These are phyloP conservation scores for Auricularia auricula-judae DNA, from an alignment of 768 basidiomycete genomes.

Conservation along the genomic window DNA sequence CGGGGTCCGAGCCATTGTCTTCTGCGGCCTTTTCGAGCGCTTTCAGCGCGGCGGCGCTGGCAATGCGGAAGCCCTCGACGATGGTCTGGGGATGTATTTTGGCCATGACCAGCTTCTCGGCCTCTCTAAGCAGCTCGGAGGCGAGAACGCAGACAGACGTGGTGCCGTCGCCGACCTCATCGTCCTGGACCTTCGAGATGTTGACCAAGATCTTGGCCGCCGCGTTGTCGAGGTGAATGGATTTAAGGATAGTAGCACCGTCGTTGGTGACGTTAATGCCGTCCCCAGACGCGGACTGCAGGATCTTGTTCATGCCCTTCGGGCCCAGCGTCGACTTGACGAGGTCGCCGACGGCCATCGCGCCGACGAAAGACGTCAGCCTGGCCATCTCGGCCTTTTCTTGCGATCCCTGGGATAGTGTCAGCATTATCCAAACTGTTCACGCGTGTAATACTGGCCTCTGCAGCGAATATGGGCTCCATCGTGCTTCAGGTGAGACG, in stretches of 20 bases:
- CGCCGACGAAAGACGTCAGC: constrained; percentile 95
- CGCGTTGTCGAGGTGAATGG: constrained; percentile 95
- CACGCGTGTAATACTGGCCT: not conserved
- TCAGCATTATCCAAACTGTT: no score
- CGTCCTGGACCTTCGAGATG: constrained; percentile 99
- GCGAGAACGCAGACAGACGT: constrained; percentile 88
- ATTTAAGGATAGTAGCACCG: constrained; percentile 95
- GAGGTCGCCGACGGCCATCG: constrained; percentile 92
- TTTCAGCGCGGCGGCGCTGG: constrained; percentile 69
- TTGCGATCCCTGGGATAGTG: constrained; percentile 33
- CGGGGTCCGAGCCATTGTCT: constrained; percentile 70
- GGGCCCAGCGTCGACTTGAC: constrained; percentile 98
- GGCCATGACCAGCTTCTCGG: constrained; percentile 83
- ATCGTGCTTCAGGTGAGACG: not conserved
- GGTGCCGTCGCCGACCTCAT: constrained; percentile 95
- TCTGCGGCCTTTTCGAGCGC: constrained; percentile 75
- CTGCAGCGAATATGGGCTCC: not conserved
- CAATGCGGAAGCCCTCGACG: constrained; percentile 92
- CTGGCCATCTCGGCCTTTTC: constrained; percentile 98
- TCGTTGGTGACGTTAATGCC: constrained; percentile 98
- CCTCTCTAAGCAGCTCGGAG: constrained; percentile 84
- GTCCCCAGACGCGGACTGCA: constrained; percentile 81
- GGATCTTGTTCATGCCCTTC: constrained; percentile 99
- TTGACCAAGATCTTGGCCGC: constrained; percentile 99
- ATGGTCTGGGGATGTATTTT: constrained; percentile 98